A percentile compares a stretch with the other conserved stretches of the same genome.
Evolutionary conservation across 805 yeast genomes (phyloP).

Genomic region (Barnettozyma sp.): DNA sequence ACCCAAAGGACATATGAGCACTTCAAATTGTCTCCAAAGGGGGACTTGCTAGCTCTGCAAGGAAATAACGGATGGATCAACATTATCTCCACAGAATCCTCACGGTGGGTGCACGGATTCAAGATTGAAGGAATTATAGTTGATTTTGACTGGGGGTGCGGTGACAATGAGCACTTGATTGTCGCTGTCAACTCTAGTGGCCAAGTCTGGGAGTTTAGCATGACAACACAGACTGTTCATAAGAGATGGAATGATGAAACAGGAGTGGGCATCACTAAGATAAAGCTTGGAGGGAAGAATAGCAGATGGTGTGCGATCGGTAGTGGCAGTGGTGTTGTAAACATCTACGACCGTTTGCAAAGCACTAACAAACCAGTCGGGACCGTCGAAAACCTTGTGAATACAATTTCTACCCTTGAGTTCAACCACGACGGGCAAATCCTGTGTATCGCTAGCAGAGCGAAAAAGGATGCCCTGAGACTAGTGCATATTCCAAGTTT

Average conservation of each 20-base stretch:
- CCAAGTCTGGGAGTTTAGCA: conserved; percentile 82
- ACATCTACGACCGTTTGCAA: conserved; percentile 58
- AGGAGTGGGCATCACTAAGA: conserved; percentile 74
- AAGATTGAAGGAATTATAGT: conserved; percentile 82
- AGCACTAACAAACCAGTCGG: conserved; percentile 48
- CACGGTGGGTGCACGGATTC: conserved; percentile 84
- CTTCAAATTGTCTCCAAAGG: conserved; percentile 70
- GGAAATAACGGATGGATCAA: conserved; percentile 94
- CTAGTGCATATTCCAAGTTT: conserved; percentile 84
- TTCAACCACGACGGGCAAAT: conserved; percentile 89
- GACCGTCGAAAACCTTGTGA: conserved; percentile 70
- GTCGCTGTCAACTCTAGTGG: conserved; percentile 70
- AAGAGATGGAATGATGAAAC: conserved; percentile 81
- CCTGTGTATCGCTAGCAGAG: conserved; percentile 77
- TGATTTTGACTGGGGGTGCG: conserved; percentile 65
- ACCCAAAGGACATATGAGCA: conserved; percentile 84
- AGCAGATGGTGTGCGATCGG: conserved; percentile 89
- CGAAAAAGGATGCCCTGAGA: conserved; percentile 77
- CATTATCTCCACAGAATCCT: conserved; percentile 63
- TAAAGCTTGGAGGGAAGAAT: conserved; percentile 62
- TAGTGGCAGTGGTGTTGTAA: conserved; percentile 81
- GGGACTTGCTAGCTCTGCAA: conserved; percentile 61
- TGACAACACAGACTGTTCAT: conserved; percentile 41
- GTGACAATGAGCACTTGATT: conserved; percentile 37
- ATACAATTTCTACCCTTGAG: conserved; percentile 64